Evolutionary conservation across 2,329 filamentous ascomycete species (phyloP).

Genomic region (Calonectria multiphialidica): DNA sequence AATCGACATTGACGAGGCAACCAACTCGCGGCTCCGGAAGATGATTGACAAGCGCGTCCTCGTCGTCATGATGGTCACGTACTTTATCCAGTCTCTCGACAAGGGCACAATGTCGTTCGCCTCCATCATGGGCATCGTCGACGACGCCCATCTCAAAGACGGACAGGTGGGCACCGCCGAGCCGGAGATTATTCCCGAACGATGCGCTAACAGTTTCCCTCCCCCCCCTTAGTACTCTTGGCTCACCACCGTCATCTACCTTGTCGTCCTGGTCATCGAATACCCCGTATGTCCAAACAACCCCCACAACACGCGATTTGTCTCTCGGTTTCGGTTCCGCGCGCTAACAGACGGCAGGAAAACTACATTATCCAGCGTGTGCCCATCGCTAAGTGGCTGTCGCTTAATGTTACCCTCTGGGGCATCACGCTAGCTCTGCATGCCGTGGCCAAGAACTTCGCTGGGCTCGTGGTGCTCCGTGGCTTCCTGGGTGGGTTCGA

Average conservation of each 20-base stretch:
- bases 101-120: slow-evolving; percentile 76
- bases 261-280: slow-evolving; percentile 76
- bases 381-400: slow-evolving; percentile 75
- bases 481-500: slow-evolving; percentile 78
- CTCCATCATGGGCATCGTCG: slow-evolving; percentile 71
- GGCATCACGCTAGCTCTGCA: slow-evolving; percentile 70
- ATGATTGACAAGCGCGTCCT: slow-evolving; percentile 78
- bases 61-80: slow-evolving; percentile 78
- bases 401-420: slow-evolving; percentile 73
- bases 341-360: slow-evolving; percentile 49
- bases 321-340: neutral
- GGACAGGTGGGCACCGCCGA: slow-evolving; percentile 26
- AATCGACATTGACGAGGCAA: slow-evolving; percentile 69
- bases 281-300: slow-evolving; percentile 60
- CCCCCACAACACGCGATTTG: neutral
- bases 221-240: slow-evolving; percentile 68
- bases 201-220: neutral
- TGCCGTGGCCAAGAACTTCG: slow-evolving; percentile 70
- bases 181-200: neutral
- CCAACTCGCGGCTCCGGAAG: slow-evolving; percentile 70
- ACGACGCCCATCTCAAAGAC: slow-evolving; percentile 57
- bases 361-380: slow-evolving; percentile 69
- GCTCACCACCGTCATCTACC: slow-evolving; percentile 81
- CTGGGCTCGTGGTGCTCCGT: slow-evolving; percentile 68
- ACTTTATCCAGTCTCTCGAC: slow-evolving; percentile 79